phyloP scores from a whole-genome alignment of 2,329 filamentous ascomycete species.

The Colletotrichum sp. region DNA sequence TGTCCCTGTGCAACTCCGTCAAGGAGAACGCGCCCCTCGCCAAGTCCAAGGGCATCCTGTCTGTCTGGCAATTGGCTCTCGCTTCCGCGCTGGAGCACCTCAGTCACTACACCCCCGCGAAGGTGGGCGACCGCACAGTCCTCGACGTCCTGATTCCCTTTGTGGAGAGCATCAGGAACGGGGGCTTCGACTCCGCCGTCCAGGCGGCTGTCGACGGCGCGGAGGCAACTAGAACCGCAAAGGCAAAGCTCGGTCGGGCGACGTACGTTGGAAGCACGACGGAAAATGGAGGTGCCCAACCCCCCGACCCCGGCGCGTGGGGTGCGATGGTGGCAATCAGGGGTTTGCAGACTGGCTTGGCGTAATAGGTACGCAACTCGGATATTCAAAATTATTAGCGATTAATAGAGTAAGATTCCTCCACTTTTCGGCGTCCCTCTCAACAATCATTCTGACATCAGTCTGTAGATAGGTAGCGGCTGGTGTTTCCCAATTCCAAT shows the following conservation, averaged over 20 bases:
- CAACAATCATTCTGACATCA: not conserved
- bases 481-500: not conserved
- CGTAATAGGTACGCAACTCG: not conserved
- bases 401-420: not conserved
- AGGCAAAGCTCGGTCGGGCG: constrained; percentile 68
- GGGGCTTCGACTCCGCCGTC: constrained; percentile 61
- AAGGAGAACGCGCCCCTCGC: constrained; percentile 29
- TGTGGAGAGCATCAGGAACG: constrained; percentile 49
- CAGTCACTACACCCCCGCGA: constrained; percentile 58
- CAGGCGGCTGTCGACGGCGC: constrained; percentile 64
- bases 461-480: not conserved
- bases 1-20: constrained; percentile 35
- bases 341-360: constrained; percentile 36
- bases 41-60: constrained; percentile 33
- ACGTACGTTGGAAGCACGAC: constrained; percentile 69
- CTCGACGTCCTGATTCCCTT: constrained; percentile 65
- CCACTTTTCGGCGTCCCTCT: not conserved
- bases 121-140: constrained; percentile 61
- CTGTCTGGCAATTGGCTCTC: constrained; percentile 50
- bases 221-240: constrained; percentile 68
- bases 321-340: constrained; percentile 65
- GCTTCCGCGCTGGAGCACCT: constrained; percentile 49
- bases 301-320: constrained; percentile 73
- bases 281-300: constrained; percentile 51
- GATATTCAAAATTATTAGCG: not conserved